Evolutionary conservation across 2,329 filamentous ascomycete species (phyloP), one percentile per base, ranked within the genome.

Genomic region (Penicillium griseofulvum): DNA sequence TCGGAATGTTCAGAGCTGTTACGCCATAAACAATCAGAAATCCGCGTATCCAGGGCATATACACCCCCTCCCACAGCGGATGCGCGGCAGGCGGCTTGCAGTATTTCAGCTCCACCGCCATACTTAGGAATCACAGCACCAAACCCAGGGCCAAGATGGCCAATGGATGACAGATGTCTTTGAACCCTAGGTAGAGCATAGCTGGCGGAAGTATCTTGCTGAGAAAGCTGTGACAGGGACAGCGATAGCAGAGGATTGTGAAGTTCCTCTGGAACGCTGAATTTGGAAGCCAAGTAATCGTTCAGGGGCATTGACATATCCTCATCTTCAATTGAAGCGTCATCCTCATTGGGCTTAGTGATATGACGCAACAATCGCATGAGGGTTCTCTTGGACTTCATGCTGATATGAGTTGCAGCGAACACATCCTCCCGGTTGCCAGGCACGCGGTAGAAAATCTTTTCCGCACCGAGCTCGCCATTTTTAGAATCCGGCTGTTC

Each of bases 301-400:
- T 80, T 68, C 77, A 86, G 63, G 70, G 78, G 56, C 72, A 71
- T 51, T 76, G 76, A 39, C 89, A 78, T 71, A 28, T 85, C 82
- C 56, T 84, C 49, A 81, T 81, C 47, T 65, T 71, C 67, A 84
- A 83, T 49, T 71, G 70, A 51, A 4, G 50, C 43, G 17, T 68
- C 62, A 22, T 81, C 83, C 62, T 89, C 83, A 65, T 87, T 87
- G 10, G 66, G 46, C 42, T 64, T 91, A 84, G 56, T 79, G 50
- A 96, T 88, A 69, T 94, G 93, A 71, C 93, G 92, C 67, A 97
- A 81, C 66, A 97, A 95, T 73, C 95, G 96, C 88, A 97, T 96
- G 66, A 97, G 75, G 10, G 84, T 83, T 51, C 93, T 86, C 77
- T 97, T 97, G 6, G 90, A 86, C 61, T 88, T 88, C 62, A 88